These are phyloP conservation scores for Dictyophora rubrovolvata DNA, from an alignment of 768 basidiomycete species.

Conservation along the genomic window DNA sequence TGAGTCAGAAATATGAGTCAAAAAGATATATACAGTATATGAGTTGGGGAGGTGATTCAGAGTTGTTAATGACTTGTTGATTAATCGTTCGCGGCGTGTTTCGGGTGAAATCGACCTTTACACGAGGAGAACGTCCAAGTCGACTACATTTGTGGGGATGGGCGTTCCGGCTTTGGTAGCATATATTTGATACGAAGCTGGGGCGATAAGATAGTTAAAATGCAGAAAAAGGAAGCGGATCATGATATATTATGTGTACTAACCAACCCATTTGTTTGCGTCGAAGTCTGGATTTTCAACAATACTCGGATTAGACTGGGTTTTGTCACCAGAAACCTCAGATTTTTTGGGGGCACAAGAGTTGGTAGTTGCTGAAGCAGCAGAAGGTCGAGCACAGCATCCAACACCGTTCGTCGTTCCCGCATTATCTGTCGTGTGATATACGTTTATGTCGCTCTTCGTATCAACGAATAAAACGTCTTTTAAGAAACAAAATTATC, in stretches of 20 bases:
- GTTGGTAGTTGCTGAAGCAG: neutral
- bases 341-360: neutral
- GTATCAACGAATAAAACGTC: constrained; percentile 33
- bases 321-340: too few species aligned
- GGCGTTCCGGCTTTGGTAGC: constrained; percentile 25
- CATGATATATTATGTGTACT: constrained; percentile 13
- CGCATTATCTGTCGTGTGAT: constrained; percentile 14
- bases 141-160: neutral
- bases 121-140: too few species aligned
- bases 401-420: neutral
- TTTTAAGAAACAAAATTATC: constrained; percentile 13
- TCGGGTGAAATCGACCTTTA: too few species aligned
- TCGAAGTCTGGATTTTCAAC: constrained; percentile 19
- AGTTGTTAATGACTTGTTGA: too few species aligned
- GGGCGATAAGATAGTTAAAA: too few species aligned
- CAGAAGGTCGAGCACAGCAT: constrained; percentile 3
- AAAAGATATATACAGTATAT: too few species aligned
- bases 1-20: too few species aligned
- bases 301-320: neutral
- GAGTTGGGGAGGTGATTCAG: too few species aligned
- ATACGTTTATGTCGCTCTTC: constrained; percentile 31
- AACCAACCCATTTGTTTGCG: constrained; percentile 36
- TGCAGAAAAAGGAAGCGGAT: too few species aligned
- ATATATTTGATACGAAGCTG: constrained; percentile 40
- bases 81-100: too few species aligned